Percentiles rank a stretch among this genome's conserved stretches.
These are phyloP conservation scores for Toxicodendron radicans DNA, from an alignment of 345 rosid species.

Conservation along the genomic window DNA sequence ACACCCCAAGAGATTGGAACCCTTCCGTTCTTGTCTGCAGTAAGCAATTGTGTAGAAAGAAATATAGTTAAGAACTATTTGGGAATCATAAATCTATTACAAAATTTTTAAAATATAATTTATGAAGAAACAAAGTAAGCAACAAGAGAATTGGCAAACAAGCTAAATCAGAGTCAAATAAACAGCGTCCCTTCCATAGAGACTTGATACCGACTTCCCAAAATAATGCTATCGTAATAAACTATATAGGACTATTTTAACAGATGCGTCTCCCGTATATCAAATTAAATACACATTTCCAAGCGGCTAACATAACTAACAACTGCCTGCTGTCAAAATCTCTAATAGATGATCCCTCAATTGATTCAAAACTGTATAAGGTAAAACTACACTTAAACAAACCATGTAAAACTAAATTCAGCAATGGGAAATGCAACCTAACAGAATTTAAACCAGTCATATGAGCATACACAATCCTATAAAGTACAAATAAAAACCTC, in stretches of 20 bases:
- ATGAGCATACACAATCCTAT: background rate
- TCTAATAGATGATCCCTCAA: background rate
- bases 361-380: background rate
- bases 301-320: background rate
- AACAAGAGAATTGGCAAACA: background rate
- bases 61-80: background rate
- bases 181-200: background rate
- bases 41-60: constrained; percentile 8
- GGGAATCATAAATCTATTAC: background rate
- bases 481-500: background rate
- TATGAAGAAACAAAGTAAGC: background rate
- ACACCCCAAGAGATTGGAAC: constrained; percentile 74
- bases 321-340: background rate
- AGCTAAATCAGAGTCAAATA: background rate
- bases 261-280: background rate
- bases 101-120: background rate
- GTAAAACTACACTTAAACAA: background rate
- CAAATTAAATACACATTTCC: background rate
- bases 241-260: background rate
- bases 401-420: background rate
- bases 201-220: background rate
- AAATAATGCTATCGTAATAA: background rate
- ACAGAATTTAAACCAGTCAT: background rate
- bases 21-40: constrained; percentile 83
- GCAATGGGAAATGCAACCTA: background rate